A percentile compares a stretch with the other conserved stretches of the same genome.
These are phyloP conservation scores for Rhododendron vialii DNA, from an alignment of 148 eudicot genomes.

Conservation along the genomic window DNA sequence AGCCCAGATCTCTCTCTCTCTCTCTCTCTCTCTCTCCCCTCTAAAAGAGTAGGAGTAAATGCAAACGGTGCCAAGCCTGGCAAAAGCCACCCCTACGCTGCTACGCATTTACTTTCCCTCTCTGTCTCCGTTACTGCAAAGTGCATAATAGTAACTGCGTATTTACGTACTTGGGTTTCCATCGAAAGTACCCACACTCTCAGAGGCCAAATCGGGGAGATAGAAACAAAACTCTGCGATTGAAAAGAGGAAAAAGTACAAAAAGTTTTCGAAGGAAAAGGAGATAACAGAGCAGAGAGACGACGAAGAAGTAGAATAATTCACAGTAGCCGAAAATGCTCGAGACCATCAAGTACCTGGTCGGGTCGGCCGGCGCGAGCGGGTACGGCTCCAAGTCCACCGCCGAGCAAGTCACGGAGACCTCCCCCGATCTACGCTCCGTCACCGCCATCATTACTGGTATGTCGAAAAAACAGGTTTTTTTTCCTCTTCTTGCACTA, in stretches of 20 bases:
- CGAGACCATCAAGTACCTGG: slow-evolving; percentile 56
- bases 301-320: background rate
- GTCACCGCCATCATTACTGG: slow-evolving; percentile 91
- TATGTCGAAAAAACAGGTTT: slow-evolving; percentile 1
- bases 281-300: background rate
- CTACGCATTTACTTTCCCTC: background rate
- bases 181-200: background rate
- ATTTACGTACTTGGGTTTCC: background rate
- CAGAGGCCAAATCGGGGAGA: background rate
- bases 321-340: slow-evolving; percentile 31
- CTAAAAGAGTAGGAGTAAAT: background rate
- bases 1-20: slow-evolving; percentile 15
- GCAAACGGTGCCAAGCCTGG: slow-evolving; percentile 15
- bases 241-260: background rate
- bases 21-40: slow-evolving; percentile 18
- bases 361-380: slow-evolving; percentile 71
- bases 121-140: background rate
- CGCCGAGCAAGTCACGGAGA: slow-evolving; percentile 69
- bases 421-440: slow-evolving; percentile 39
- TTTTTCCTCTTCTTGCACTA: background rate
- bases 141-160: background rate
- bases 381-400: slow-evolving; percentile 89
- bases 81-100: background rate
- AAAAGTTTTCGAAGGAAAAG: background rate
- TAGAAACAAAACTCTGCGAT: background rate